Percentiles rank a stretch among this genome's conserved stretches.
These are phyloP conservation scores for Carallia pectinifolia DNA, from an alignment of 345 rosid genomes.

Conservation along the genomic window DNA sequence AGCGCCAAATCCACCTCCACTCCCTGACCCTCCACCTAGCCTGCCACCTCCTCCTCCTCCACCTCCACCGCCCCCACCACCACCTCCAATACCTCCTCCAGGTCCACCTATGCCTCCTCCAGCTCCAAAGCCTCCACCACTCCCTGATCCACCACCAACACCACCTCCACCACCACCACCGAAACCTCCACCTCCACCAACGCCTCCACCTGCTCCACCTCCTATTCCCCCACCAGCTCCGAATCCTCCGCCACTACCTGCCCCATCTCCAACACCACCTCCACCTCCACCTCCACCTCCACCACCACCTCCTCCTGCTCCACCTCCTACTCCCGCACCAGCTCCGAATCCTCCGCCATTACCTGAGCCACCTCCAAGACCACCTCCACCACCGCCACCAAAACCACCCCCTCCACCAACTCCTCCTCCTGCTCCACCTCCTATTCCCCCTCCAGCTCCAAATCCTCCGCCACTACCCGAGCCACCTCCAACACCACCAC, in stretches of 20 bases:
- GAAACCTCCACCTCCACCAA: conserved; percentile 1
- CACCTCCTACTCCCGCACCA: neutral
- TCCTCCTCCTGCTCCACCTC: conserved; percentile 3
- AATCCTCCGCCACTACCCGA: conserved; percentile 1
- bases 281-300: conserved; percentile 11
- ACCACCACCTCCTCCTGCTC: conserved; percentile 7
- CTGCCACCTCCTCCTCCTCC: neutral
- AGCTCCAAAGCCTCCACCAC: conserved; percentile 6
- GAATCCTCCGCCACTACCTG: conserved; percentile 2
- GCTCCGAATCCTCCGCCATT: conserved; percentile 1
- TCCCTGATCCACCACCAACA: conserved; percentile 7
- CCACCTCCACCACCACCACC: conserved; percentile 13
- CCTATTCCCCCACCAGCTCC: conserved; percentile 2
- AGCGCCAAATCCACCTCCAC: conserved; percentile 7
- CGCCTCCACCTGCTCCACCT: conserved; percentile 1
- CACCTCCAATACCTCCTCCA: conserved; percentile 6
- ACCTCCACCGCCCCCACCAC: neutral
- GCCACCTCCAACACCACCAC: conserved; percentile 9
- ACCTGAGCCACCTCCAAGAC: conserved; percentile 40
- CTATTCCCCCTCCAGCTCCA: neutral
- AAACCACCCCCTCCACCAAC: conserved; percentile 14
- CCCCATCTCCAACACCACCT: conserved; percentile 6
- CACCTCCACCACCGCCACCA: conserved; percentile 37
- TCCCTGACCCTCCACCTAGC: conserved; percentile 1
- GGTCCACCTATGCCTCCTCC: conserved; percentile 8